Conservation (phyloP, 2,329 filamentous ascomycete species). For the Arachnomyces sp. region DNA sequence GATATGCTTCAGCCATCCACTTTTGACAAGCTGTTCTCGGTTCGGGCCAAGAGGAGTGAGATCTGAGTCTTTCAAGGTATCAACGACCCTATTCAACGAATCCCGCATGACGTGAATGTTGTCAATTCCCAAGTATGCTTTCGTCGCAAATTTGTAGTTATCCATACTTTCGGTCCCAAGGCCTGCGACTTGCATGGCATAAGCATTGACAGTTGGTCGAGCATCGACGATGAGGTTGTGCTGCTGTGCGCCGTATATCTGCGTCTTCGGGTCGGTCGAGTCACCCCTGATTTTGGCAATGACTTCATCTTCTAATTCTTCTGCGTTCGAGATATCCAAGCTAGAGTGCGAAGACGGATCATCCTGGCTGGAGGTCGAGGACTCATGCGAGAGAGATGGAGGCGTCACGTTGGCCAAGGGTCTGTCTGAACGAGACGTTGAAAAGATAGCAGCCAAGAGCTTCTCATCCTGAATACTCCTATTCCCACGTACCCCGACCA, state of each 20-base stretch:
- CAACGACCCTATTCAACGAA: conserved; percentile 78
- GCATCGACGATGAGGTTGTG: conserved; percentile 94
- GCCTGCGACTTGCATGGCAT: conserved; percentile 87
- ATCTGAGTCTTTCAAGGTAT: conserved; percentile 87
- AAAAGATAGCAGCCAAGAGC: conserved; percentile 85
- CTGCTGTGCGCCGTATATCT: conserved; percentile 86
- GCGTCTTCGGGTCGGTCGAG: conserved; percentile 53
- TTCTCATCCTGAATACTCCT: conserved; percentile 94
- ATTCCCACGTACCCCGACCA: conserved; percentile 77
- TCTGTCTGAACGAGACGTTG: conserved; percentile 52
- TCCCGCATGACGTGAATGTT: conserved; percentile 98
- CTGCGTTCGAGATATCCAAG: conserved; percentile 52
- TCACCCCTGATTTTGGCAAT: conserved; percentile 50
- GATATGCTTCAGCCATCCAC: conserved; percentile 88
- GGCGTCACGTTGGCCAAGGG: conserved; percentile 34
- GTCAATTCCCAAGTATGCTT: conserved; percentile 89
- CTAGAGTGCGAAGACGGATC: conserved; percentile 40
- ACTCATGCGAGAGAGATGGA: conserved; percentile 34
- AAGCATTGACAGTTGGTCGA: conserved; percentile 84
- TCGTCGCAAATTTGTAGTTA: conserved; percentile 84
- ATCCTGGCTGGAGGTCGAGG: conserved; percentile 43
- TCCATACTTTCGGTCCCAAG: conserved; percentile 97
- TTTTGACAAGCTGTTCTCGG: conserved; percentile 70
- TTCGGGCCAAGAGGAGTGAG: conserved; percentile 75
- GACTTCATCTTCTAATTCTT: conserved; percentile 62